phyloP scores from a whole-genome alignment of 2,329 filamentous ascomycete species.

The Colletotrichum euphorbiae region DNA sequence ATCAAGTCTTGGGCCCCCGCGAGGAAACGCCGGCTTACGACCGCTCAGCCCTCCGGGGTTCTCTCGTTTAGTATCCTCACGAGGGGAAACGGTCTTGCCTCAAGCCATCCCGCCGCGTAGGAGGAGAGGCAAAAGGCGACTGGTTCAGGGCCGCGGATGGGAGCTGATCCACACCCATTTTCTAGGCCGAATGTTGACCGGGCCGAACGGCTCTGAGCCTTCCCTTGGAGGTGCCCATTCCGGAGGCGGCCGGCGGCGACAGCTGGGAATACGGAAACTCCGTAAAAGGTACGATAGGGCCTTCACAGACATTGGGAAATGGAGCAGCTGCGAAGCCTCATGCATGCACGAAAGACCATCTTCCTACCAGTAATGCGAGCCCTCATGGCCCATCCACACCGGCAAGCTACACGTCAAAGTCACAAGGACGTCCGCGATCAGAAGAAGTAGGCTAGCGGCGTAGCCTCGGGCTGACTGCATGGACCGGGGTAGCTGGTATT shows the following conservation, averaged over 20 bases:
- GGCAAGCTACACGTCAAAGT: constrained; percentile 6
- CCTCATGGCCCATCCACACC: neutral
- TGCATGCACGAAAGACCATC: neutral
- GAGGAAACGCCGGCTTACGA: constrained; percentile 14
- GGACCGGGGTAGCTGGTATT: too few species aligned
- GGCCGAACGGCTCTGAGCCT: constrained; percentile 25
- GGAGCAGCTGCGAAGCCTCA: neutral
- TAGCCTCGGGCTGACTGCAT: constrained; percentile 27
- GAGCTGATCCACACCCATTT: constrained; percentile 3
- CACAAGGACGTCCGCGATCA: constrained; percentile 12
- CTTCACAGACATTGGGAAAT: constrained; percentile 1
- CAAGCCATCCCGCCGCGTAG: neutral
- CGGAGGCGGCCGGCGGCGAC: constrained; percentile 11
- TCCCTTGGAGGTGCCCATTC: constrained; percentile 20
- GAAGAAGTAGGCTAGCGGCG: constrained; percentile 18
- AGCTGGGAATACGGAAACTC: neutral
- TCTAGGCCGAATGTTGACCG: constrained; percentile 24
- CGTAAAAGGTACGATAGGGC: constrained; percentile 27
- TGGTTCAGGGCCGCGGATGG: neutral
- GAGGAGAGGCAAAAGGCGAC: neutral
- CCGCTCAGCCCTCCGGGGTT: constrained; percentile 19
- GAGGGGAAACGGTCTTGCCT: neutral
- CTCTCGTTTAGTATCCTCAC: neutral
- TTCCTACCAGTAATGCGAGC: neutral
- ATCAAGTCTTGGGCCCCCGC: neutral